Evolutionary conservation across 306 rosid species (phyloP).

Genomic region (Quercus alba): DNA sequence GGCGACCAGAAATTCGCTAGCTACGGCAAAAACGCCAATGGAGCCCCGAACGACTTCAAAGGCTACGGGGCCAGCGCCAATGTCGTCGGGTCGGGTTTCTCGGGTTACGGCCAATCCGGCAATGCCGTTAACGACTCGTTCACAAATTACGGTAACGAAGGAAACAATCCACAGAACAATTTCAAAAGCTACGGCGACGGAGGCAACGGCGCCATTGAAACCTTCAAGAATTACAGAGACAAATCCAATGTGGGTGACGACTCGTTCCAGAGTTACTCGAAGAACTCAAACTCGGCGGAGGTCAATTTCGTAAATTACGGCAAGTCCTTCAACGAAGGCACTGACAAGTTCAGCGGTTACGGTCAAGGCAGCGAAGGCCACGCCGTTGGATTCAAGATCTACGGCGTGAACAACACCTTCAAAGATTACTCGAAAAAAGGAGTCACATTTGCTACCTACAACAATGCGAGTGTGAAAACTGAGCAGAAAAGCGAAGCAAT

Average conservation of each 20-base stretch:
- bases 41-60: conserved; percentile 49
- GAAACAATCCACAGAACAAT: conserved; percentile 63
- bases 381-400: conserved; percentile 55
- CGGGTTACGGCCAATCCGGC: conserved; percentile 43
- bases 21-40: conserved; percentile 77
- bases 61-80: conserved; percentile 67
- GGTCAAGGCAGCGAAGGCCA: conserved; percentile 39
- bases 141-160: conserved; percentile 53
- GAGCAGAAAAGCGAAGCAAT: not conserved
- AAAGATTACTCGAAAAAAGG: conserved; percentile 66
- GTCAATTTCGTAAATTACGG: conserved; percentile 76
- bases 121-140: conserved; percentile 64
- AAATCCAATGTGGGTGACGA: conserved; percentile 79
- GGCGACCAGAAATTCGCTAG: conserved; percentile 67
- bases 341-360: conserved; percentile 71
- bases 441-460: conserved; percentile 42
- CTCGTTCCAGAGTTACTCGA: conserved; percentile 68
- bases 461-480: conserved; percentile 35
- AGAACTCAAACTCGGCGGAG: conserved; percentile 47
- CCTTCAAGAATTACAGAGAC: conserved; percentile 73
- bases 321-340: conserved; percentile 75
- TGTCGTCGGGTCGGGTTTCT: conserved; percentile 60
- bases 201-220: conserved; percentile 64
- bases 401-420: conserved; percentile 83
- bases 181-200: conserved; percentile 71